phyloP scores from a whole-genome alignment of 805 yeast genomes.

The Debaryomyces tyrocola region DNA sequence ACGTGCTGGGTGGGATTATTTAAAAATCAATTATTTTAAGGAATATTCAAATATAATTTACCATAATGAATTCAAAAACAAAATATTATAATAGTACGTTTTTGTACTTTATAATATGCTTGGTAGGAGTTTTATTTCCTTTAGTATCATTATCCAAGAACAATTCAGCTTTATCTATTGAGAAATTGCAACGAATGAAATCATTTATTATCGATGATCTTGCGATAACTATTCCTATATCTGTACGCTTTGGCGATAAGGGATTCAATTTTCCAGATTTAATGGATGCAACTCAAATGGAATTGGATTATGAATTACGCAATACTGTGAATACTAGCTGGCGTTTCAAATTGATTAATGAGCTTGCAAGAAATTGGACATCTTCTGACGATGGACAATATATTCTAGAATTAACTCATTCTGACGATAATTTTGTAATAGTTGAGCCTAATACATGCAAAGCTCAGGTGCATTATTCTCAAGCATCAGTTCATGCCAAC shows the following conservation, averaged over 20 bases:
- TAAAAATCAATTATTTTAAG: too few relatives aligned
- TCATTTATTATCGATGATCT: constrained; percentile 5
- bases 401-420: constrained; percentile 36
- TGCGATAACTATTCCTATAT: constrained; percentile 20
- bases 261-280: constrained; percentile 68
- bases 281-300: constrained; percentile 45
- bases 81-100: not conserved
- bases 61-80: too few relatives aligned
- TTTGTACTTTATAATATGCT: not conserved
- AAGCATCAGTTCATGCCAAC: constrained; percentile 50
- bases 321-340: constrained; percentile 7
- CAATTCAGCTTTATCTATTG: not conserved
- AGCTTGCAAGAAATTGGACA: constrained; percentile 3
- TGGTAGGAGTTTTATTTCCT: not conserved
- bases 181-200: not conserved
- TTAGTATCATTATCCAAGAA: not conserved
- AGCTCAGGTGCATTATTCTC: constrained; percentile 41
- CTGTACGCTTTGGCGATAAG: constrained; percentile 30
- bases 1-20: not conserved
- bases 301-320: constrained; percentile 24
- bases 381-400: constrained; percentile 18
- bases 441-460: constrained; percentile 40
- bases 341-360: constrained; percentile 13
- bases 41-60: too few relatives aligned
- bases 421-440: constrained; percentile 44